phyloP scores from a whole-genome alignment of 352 stramenopile species.

The Plasmopara halstedii region DNA sequence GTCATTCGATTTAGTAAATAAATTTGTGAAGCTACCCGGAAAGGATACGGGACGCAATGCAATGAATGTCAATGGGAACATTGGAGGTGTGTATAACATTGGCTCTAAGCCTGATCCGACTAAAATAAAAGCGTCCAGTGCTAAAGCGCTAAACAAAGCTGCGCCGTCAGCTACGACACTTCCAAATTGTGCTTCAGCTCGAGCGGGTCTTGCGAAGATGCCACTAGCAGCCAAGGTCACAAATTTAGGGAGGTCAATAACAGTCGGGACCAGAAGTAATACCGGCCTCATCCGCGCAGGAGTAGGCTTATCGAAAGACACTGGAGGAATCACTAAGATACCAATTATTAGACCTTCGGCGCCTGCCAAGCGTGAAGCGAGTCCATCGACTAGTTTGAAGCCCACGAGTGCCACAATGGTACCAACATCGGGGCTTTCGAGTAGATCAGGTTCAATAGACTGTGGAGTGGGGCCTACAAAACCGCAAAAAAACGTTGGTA shows the following conservation, averaged over 20 bases:
- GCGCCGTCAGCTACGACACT: slow-evolving; percentile 45
- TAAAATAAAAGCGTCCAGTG: slow-evolving; percentile 29
- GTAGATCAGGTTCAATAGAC: slow-evolving; percentile 32
- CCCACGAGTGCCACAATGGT: slow-evolving; percentile 21
- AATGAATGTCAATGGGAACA: slow-evolving; percentile 10
- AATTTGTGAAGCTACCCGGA: slow-evolving; percentile 39
- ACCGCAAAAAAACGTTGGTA: slow-evolving; percentile 14
- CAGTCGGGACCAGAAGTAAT: slow-evolving; percentile 16
- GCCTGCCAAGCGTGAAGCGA: slow-evolving; percentile 62
- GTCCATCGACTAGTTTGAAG: slow-evolving; percentile 43
- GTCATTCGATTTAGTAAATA: slow-evolving; percentile 73
- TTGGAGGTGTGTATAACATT: slow-evolving; percentile 19
- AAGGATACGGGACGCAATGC: slow-evolving; percentile 43
- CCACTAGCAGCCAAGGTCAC: slow-evolving; percentile 42
- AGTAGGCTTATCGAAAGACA: slow-evolving; percentile 39
- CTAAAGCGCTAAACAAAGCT: slow-evolving; percentile 50
- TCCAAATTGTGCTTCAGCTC: slow-evolving; percentile 46
- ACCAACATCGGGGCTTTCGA: slow-evolving; percentile 11
- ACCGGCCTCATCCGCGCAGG: slow-evolving; percentile 27
- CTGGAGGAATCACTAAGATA: slow-evolving; percentile 53
- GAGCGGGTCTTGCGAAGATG: slow-evolving; percentile 44
- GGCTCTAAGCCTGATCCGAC: slow-evolving; percentile 28
- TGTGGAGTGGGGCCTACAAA: slow-evolving; percentile 10
- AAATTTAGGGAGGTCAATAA: slow-evolving; percentile 40
- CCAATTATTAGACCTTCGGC: slow-evolving; percentile 61